phyloP scores from a whole-genome alignment of 1,284 basidiomycete species.

The Tausonia pullulans region DNA sequence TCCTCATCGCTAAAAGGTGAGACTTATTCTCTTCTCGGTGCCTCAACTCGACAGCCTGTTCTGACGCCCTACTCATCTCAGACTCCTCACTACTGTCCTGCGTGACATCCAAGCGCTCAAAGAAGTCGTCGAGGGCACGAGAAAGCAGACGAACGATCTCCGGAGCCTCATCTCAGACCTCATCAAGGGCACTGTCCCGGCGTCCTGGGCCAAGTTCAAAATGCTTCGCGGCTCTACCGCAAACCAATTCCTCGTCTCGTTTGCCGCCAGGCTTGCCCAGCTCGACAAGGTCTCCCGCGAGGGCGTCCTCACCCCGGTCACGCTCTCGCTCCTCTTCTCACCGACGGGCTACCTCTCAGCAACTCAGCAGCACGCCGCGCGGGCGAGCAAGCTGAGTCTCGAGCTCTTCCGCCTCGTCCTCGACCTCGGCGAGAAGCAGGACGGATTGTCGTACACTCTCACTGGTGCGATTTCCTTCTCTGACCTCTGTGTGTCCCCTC shows the following conservation, averaged over 20 bases:
- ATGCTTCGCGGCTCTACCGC: constrained; percentile 68
- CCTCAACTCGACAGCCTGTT: constrained; percentile 61
- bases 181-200: constrained; percentile 79
- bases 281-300: constrained; percentile 61
- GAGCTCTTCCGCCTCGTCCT: constrained; percentile 74
- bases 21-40: background rate
- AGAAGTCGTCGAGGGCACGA: constrained; percentile 68
- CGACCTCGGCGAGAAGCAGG: constrained; percentile 64
- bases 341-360: constrained; percentile 92
- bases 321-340: constrained; percentile 87
- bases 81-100: constrained; percentile 59
- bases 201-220: constrained; percentile 81
- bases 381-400: constrained; percentile 77
- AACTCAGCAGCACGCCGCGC: constrained; percentile 81
- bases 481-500: background rate
- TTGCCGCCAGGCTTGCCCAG: constrained; percentile 64
- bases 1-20: constrained; percentile 55
- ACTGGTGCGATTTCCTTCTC: constrained; percentile 50
- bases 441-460: constrained; percentile 63
- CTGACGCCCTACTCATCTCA: constrained; percentile 39
- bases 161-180: constrained; percentile 74
- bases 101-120: constrained; percentile 69
- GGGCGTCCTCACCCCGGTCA: constrained; percentile 57
- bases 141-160: constrained; percentile 90
- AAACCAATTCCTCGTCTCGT: constrained; percentile 63